Base-by-base conservation (phyloP, 2,329 filamentous ascomycete genomes). In the Cladosporium cucumerinum region DNA sequence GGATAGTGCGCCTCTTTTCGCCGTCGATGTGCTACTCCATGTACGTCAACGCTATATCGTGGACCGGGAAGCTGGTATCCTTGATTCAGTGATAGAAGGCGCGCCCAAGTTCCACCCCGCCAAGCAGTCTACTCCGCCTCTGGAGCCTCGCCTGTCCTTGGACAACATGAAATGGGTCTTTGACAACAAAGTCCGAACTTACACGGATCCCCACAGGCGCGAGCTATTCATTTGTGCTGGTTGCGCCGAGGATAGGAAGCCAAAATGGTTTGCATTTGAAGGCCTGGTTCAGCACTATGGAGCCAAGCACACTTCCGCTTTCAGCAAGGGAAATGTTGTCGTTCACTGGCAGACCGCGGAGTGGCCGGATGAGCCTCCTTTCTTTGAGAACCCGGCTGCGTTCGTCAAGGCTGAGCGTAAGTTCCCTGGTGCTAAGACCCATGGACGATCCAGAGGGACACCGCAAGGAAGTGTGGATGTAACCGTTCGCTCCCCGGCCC, bases 131-230 rank as follows among this genome's bases (percentile, higher is more conserved):
- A 69, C 66, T 10, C 70, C 72, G 21, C 58, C 64, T 12, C 60
- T 64, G 46, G 67, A 69, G 14, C 72, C 73, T 26, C 75, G 73
- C 64, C 80, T 94, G 61, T 90, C 88, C 1, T 78, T 95, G 69
- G 91, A 94, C 73, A 92, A 93, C 72, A 93, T 95, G 90, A 93
- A 90, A 76, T 94, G 89, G 87, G 81, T 93, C 32, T 93, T 90
- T 74, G 90, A 93, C 72, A 86, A 85, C 69, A 93, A 92, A 74
- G 83, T 95, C 73, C 91, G 87, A 72, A 86, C 86, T 26, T 78
- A 86, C 62, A 91, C 89, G 2, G 88, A 92, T 67, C 78, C 81
- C 54, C 83, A 84, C 70, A 82, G 87, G 69, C 90, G 87, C 72
- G 90, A 93, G 63, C 78, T 93, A 11, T 95, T 95, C 75, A 82